Percentiles rank a stretch among this genome's conserved stretches.
Conservation (phyloP, 2,329 filamentous ascomycete genomes). For the Cordyceps cicadae region DNA sequence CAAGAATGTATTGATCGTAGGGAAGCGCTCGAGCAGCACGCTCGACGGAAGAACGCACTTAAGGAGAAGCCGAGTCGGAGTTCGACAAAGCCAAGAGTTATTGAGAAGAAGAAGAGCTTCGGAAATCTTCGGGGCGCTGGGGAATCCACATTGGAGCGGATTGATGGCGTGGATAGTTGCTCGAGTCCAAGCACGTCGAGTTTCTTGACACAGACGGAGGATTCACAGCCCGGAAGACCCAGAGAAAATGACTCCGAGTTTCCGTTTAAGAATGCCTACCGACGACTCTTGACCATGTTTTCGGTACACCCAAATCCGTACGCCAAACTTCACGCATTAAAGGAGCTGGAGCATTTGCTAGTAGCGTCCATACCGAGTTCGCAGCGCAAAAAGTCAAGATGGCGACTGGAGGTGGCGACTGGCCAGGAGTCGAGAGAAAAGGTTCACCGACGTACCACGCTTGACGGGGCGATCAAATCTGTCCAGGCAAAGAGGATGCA, state of each 20-base stretch:
- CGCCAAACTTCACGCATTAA: constrained; percentile 72
- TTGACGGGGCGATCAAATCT: constrained; percentile 63
- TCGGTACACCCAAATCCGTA: constrained; percentile 83
- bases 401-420: constrained; percentile 11
- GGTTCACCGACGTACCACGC: constrained; percentile 33
- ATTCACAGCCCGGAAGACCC: not conserved
- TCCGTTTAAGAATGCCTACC: constrained; percentile 73
- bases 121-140: constrained; percentile 51
- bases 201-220: constrained; percentile 1
- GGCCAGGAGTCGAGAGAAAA: constrained; percentile 24
- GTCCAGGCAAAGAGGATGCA: constrained; percentile 61
- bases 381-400: constrained; percentile 26
- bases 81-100: constrained; percentile 39
- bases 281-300: constrained; percentile 73
- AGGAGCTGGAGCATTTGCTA: constrained; percentile 76
- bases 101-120: constrained; percentile 62
- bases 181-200: constrained; percentile 7
- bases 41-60: constrained; percentile 31
- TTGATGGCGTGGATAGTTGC: constrained; percentile 22
- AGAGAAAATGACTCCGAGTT: constrained; percentile 44
- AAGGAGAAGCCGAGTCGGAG: constrained; percentile 33
- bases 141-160: constrained; percentile 29
- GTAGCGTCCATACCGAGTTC: constrained; percentile 54
- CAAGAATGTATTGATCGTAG: constrained; percentile 57
- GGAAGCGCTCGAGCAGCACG: constrained; percentile 44